Evolutionary conservation across 257 asterid species (phyloP).

Genomic region (Solanum pimpinellifolium): DNA sequence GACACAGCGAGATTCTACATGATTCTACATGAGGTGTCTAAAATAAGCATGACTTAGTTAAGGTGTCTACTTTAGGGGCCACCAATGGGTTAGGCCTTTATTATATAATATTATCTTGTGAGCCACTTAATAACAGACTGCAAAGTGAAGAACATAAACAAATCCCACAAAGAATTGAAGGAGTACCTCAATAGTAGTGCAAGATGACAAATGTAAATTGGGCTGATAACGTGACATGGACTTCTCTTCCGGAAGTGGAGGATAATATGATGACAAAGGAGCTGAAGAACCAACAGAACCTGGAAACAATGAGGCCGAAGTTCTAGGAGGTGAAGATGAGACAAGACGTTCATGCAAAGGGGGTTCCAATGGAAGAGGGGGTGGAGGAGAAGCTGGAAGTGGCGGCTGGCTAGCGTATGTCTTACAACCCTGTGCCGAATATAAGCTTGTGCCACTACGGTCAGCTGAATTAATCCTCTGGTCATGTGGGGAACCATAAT

Average conservation of each 20-base stretch:
- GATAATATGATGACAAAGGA: constrained; percentile 28
- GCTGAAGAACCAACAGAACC: constrained; percentile 20
- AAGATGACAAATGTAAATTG: constrained; percentile 23
- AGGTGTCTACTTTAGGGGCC: no score
- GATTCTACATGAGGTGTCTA: no score
- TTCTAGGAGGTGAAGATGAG: constrained; percentile 31
- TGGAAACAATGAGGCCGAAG: constrained; percentile 38
- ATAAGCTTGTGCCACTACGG: constrained; percentile 6
- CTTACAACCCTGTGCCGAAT: constrained; percentile 1
- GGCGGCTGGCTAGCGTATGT: constrained; percentile 49
- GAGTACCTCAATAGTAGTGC: constrained; percentile 38
- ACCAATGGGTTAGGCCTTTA: no score
- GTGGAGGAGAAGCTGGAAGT: constrained; percentile 69
- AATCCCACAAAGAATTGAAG: not conserved
- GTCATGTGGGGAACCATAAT: constrained; percentile 10
- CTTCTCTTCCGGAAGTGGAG: constrained; percentile 28
- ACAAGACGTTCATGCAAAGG: constrained; percentile 26
- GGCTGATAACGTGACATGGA: constrained; percentile 17
- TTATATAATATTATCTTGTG: not conserved
- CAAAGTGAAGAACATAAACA: not conserved
- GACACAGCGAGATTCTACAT: no score
- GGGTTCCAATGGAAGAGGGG: constrained; percentile 49
- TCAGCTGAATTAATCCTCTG: constrained; percentile 5
- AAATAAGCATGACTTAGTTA: no score
- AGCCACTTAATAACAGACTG: not conserved